Percentiles rank a stretch among this genome's conserved stretches.
These are phyloP conservation scores for Kodamaea kakaduensis DNA, from an alignment of 805 yeast species.

Conservation along the genomic window DNA sequence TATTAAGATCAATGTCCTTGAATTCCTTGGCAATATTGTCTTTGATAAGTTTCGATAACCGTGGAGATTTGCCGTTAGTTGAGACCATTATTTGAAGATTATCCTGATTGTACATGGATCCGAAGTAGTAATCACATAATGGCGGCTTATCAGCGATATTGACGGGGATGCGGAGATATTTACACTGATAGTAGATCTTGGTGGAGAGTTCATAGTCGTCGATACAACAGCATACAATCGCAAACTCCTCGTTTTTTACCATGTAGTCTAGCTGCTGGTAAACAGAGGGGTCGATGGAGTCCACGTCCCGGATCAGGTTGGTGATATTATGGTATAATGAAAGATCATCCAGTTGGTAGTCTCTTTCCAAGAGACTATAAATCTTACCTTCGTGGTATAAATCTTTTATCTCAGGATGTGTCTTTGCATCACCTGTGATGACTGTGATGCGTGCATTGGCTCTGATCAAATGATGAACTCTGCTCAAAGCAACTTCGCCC, in stretches of 20 bases:
- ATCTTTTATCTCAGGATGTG: constrained; percentile 26
- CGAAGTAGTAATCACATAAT: constrained; percentile 84
- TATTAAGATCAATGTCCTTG: constrained; percentile 44
- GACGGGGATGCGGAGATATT: constrained; percentile 50
- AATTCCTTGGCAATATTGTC: constrained; percentile 52
- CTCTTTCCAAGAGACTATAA: constrained; percentile 37
- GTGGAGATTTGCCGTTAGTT: constrained; percentile 79
- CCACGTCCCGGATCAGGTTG: constrained; percentile 17
- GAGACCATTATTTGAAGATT: constrained; percentile 76
- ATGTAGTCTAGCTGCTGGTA: constrained; percentile 30
- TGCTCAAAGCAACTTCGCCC: constrained; percentile 70
- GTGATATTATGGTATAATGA: constrained; percentile 41
- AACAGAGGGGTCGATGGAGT: constrained; percentile 16
- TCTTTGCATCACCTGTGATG: constrained; percentile 39
- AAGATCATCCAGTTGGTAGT: constrained; percentile 47
- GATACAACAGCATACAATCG: constrained; percentile 68
- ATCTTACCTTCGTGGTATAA: constrained; percentile 38
- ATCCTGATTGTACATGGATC: constrained; percentile 70
- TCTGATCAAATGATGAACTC: constrained; percentile 61
- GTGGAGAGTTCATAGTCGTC: constrained; percentile 63
- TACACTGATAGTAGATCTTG: constrained; percentile 50
- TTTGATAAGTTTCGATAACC: constrained; percentile 54
- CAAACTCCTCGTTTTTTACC: constrained; percentile 43
- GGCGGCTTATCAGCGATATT: constrained; percentile 83
- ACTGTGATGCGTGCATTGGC: constrained; percentile 73